A percentile compares a stretch with the other conserved stretches of the same genome.
phyloP scores from a whole-genome alignment of 1,284 basidiomycete species.

The Cutaneotrichosporon mucoides region DNA sequence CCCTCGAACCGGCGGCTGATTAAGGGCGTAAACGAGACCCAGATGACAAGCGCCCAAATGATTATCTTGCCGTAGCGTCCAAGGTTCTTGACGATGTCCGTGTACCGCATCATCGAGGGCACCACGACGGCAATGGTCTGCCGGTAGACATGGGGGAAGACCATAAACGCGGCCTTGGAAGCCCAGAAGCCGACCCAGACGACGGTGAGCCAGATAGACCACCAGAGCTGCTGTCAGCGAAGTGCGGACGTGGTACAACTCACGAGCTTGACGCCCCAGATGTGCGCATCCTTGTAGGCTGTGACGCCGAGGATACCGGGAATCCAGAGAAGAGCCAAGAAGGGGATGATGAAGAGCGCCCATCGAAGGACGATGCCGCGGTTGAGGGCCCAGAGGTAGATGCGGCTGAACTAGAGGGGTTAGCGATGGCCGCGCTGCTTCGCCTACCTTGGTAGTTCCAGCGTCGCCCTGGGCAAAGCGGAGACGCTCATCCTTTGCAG shows the following conservation, averaged over 20 bases:
- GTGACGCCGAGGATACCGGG: conserved; percentile 67
- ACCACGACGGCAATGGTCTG: conserved; percentile 68
- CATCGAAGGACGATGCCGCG: conserved; percentile 74
- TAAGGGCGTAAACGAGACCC: conserved; percentile 66
- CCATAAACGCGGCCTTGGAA: conserved; percentile 61
- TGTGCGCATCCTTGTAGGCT: conserved; percentile 55
- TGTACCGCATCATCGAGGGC: conserved; percentile 64
- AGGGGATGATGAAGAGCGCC: conserved; percentile 71
- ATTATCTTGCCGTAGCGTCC: conserved; percentile 63
- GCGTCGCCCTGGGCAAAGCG: conserved; percentile 49
- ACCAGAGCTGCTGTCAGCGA: conserved; percentile 56
- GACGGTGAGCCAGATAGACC: conserved; percentile 80
- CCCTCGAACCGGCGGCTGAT: conserved; percentile 44
- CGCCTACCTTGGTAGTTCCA: conserved; percentile 40
- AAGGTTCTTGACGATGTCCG: conserved; percentile 68
- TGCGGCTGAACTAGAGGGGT: conserved; percentile 7
- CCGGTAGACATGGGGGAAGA: conserved; percentile 59
- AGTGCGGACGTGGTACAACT: conserved; percentile 26
- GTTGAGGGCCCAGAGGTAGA: conserved; percentile 72
- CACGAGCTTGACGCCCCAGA: conserved; percentile 52
- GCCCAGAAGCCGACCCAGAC: conserved; percentile 85
- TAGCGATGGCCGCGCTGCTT: conserved; percentile 12
- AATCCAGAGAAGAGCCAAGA: conserved; percentile 67
- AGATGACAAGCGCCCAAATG: conserved; percentile 63
- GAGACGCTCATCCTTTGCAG: conserved; percentile 42